phyloP scores from a whole-genome alignment of 495 filamentous ascomycete species.

The Penicillium diatomitis region DNA sequence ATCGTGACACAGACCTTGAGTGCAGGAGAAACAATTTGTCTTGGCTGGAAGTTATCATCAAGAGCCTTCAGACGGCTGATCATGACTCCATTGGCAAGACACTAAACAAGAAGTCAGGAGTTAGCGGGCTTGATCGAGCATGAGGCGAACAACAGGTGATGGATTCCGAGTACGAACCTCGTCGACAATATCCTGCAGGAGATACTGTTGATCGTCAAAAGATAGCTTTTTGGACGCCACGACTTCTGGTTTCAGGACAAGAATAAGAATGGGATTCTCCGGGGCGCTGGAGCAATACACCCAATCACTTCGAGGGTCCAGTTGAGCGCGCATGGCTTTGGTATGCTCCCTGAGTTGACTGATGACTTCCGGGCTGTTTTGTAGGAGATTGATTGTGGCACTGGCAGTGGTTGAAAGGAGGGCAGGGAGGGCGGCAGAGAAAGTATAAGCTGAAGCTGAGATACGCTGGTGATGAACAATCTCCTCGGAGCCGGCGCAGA shows the following conservation, averaged over 20 bases:
- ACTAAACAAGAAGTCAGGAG: conserved; percentile 26
- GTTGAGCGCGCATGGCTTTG: conserved; percentile 69
- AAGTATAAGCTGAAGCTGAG: conserved; percentile 82
- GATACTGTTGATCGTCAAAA: conserved; percentile 67
- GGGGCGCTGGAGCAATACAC: conserved; percentile 69
- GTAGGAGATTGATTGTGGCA: conserved; percentile 75
- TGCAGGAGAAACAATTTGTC: conserved; percentile 60
- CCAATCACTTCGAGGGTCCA: conserved; percentile 93
- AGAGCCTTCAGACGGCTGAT: conserved; percentile 77
- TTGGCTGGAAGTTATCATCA: conserved; percentile 53
- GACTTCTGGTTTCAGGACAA: conserved; percentile 80
- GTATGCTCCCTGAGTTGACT: conserved; percentile 70
- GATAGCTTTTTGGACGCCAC: conserved; percentile 58
- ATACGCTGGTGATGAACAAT: conserved; percentile 95
- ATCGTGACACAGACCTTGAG: conserved; percentile 86
- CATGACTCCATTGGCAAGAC: conserved; percentile 74
- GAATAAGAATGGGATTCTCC: conserved; percentile 80
- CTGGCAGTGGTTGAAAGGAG: conserved; percentile 91
- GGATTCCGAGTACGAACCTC: conserved; percentile 52
- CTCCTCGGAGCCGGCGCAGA: conserved; percentile 83
- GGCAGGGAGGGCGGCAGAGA: conserved; percentile 87
- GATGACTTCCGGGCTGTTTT: conserved; percentile 72
- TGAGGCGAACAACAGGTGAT: not conserved
- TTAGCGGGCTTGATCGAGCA: conserved; percentile 2
- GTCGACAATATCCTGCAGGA: conserved; percentile 86